Base-by-base conservation (phyloP, 2,329 filamentous ascomycete species). In the Trichoderma sp. region DNA sequence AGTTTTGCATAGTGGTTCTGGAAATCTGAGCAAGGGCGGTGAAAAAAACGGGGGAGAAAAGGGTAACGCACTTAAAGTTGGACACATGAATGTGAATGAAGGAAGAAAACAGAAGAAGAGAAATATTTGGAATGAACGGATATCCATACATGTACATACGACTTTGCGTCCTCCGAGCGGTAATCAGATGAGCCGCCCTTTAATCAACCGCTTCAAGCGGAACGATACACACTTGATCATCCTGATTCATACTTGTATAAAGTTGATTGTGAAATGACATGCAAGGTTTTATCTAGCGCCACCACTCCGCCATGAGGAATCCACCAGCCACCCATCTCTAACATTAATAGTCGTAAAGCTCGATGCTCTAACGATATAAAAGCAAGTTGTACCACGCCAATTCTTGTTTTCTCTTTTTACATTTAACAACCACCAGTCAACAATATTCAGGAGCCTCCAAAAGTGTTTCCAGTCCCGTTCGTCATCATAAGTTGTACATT, bases 1-100 rank as follows among this genome's bases (percentile, higher is more conserved):
- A 64, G n/a, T n/a, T 69, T 15, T 72, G 74, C 74, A 77, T 76
- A 74, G 73, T 71, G 73, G 50, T 64, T 56, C 34, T 17, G 42
- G 54, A 35, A 39, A 63, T 63, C 39, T 42, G 59, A 63, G 34
- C 37, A 53, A 35, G 52, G 45, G 29, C 13, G 37, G 17, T 45
- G 64, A 56, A 39, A 52, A 13, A 42, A 39, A 15, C n/a, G n/a
- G n/a, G 34, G 45, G 17, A 3, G n/a, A n/a, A 9, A 57, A 35
- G 52, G 63, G 37, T 45, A 27, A 65, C 50, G n/a, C 48, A 48
- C 45, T 39, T 25, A 56, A 61, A 69, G 48, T 57, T 69, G 63
- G 56, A 68, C 68, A 53, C 29, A 70, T 67, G 68, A 67, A 69
- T 64, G 67, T 57, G 67, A 60, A 67, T 48, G 50, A 64, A 56